Conservation (phyloP, 164 flowering plant genomes). For the Santalum album region DNA sequence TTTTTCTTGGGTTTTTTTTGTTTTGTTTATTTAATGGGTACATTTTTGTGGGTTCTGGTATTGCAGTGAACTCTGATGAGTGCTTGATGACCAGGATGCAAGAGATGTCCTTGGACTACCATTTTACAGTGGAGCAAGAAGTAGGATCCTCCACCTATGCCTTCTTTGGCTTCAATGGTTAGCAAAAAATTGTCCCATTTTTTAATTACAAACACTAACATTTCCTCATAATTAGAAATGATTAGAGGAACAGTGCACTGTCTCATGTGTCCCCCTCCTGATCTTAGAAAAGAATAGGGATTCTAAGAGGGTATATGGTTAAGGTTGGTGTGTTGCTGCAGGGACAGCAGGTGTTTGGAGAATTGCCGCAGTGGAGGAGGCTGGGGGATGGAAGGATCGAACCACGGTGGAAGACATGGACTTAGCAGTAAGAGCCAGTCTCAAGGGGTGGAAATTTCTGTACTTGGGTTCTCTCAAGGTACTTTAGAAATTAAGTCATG, state of each 20-base stretch:
- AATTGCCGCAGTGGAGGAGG: conserved; percentile 43
- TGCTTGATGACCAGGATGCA: conserved; percentile 76
- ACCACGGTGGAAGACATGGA: conserved; percentile 70
- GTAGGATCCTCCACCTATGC: conserved; percentile 57
- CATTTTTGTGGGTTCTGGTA: background rate
- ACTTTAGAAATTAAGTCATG: conserved; percentile 1
- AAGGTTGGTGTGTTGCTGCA: conserved; percentile 5
- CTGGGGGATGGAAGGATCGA: conserved; percentile 68
- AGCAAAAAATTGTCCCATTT: background rate
- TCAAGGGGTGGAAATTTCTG: conserved; percentile 57
- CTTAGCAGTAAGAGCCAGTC: conserved; percentile 59
- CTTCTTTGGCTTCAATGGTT: conserved; percentile 74
- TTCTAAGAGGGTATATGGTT: background rate
- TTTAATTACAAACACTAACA: no score
- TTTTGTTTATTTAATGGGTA: background rate
- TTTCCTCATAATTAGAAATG: conserved; percentile 2
- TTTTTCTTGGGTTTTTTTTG: no score
- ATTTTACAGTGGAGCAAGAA: conserved; percentile 70
- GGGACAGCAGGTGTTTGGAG: conserved; percentile 69
- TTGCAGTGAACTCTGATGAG: conserved; percentile 52
- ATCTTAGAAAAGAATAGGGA: background rate
- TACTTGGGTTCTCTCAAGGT: conserved; percentile 39
- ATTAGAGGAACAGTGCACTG: no score
- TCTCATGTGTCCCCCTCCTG: conserved; percentile 21
- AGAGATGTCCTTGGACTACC: conserved; percentile 76